These are phyloP conservation scores for Thozetella sp. DNA, from an alignment of 495 filamentous ascomycete genomes.

Conservation along the genomic window DNA sequence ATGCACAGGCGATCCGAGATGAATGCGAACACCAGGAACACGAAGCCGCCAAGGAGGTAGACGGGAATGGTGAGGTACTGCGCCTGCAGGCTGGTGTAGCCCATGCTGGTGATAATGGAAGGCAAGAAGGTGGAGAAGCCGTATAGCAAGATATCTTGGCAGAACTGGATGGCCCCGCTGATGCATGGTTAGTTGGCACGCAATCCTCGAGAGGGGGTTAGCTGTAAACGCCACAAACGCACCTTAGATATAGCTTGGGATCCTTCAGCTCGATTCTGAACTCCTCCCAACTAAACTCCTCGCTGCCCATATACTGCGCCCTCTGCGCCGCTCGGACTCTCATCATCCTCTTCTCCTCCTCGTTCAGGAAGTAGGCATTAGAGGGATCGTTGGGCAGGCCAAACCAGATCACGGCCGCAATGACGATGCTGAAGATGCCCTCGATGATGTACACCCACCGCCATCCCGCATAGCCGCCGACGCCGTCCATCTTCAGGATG, in stretches of 20 bases:
- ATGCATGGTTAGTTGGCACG: background rate
- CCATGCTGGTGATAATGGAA: conserved; percentile 54
- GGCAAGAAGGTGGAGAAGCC: conserved; percentile 64
- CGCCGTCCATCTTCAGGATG: conserved; percentile 66
- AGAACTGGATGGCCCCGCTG: conserved; percentile 51
- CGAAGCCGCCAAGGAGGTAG: conserved; percentile 36
- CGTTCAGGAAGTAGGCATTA: conserved; percentile 46
- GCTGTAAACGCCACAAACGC: conserved; percentile 8
- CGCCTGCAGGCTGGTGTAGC: conserved; percentile 47
- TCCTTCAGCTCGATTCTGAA: conserved; percentile 41
- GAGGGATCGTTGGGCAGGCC: conserved; percentile 53
- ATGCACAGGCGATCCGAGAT: conserved; percentile 34
- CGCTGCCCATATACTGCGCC: conserved; percentile 46
- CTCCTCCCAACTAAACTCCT: conserved; percentile 52
- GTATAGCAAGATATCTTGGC: conserved; percentile 53
- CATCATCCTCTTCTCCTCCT: conserved; percentile 54
- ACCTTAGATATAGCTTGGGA: conserved; percentile 29
- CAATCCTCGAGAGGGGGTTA: conserved; percentile 8
- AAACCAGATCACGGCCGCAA: conserved; percentile 65
- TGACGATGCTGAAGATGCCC: conserved; percentile 68
- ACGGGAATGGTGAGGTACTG: conserved; percentile 41
- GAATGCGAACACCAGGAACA: conserved; percentile 40
- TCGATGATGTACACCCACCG: conserved; percentile 79
- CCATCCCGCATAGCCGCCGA: conserved; percentile 70
- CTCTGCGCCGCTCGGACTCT: conserved; percentile 31